Conservation (phyloP, 257 asterid species). For the Verbascum thapsus region DNA sequence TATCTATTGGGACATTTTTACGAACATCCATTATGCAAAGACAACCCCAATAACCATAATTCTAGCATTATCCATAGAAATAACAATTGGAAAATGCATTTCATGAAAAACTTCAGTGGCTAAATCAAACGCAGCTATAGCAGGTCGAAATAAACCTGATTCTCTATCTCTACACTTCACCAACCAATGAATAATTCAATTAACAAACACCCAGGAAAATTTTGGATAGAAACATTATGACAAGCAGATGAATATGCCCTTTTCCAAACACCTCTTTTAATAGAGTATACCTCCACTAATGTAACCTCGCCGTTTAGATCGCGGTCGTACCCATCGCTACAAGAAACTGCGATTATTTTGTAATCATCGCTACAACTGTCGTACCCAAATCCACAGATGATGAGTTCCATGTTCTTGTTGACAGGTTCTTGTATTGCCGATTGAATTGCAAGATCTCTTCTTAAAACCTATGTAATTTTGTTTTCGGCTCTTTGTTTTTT, state of each 20-base stretch:
- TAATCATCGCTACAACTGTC: slow-evolving; percentile 34
- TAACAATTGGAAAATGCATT: slow-evolving; percentile 31
- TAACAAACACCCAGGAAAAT: slow-evolving; percentile 32
- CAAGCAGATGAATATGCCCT: slow-evolving; percentile 38
- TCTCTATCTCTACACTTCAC: slow-evolving; percentile 14
- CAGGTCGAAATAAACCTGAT: slow-evolving; percentile 20
- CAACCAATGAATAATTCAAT: slow-evolving; percentile 44
- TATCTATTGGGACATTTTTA: slow-evolving; percentile 14
- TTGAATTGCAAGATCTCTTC: slow-evolving; percentile 23
- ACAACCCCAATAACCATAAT: slow-evolving; percentile 40
- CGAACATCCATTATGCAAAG: slow-evolving; percentile 35
- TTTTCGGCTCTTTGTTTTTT: too few species aligned
- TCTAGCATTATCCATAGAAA: slow-evolving; percentile 14
- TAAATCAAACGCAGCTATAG: slow-evolving; percentile 36
- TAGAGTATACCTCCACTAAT: slow-evolving; percentile 33
- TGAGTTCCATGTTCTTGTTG: neutral
- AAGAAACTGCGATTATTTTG: slow-evolving; percentile 35
- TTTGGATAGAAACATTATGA: slow-evolving; percentile 29
- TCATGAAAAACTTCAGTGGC: slow-evolving; percentile 31
- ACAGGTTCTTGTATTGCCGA: slow-evolving; percentile 32
- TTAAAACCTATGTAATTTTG: too few species aligned
- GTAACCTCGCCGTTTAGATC: slow-evolving; percentile 25
- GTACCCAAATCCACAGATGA: slow-evolving; percentile 40
- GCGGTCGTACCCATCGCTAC: neutral
- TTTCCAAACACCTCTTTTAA: slow-evolving; percentile 35